Evolutionary conservation across 73 alveolate genomes (phyloP).

Genomic region (Paramecium sonneborni): DNA sequence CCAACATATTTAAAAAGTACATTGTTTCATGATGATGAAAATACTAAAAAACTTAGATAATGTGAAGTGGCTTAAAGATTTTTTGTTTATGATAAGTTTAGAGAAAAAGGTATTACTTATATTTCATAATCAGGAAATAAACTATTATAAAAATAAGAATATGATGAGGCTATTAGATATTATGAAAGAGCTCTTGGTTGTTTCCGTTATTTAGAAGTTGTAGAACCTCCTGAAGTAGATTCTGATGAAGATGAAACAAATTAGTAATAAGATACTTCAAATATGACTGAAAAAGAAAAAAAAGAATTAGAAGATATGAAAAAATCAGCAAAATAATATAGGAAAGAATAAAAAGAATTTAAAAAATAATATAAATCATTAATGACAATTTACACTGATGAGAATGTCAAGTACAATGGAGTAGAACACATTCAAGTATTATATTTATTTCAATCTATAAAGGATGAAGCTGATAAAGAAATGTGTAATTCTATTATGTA

Average conservation of each 20-base stretch:
- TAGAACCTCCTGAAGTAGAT: conserved; percentile 59
- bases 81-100: conserved; percentile 64
- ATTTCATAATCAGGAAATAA: conserved; percentile 21
- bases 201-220: conserved; percentile 58
- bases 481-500: conserved; percentile 54
- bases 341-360: conserved; percentile 64
- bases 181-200: conserved; percentile 69
- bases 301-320: conserved; percentile 56
- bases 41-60: conserved; percentile 56
- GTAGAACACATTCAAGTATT: conserved; percentile 44
- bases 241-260: conserved; percentile 57
- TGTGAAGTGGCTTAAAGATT: conserved; percentile 65
- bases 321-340: conserved; percentile 57
- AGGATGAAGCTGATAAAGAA: conserved; percentile 63
- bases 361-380: conserved; percentile 62
- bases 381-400: conserved; percentile 67
- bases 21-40: conserved; percentile 63
- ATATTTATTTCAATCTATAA: not conserved
- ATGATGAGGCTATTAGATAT: conserved; percentile 61
- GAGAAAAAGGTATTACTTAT: conserved; percentile 60
- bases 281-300: conserved; percentile 40
- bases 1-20: conserved; percentile 64
- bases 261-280: not conserved
- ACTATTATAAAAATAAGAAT: conserved; percentile 32
- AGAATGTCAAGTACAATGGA: conserved; percentile 50